These are phyloP conservation scores for Debaryomyces psychrophilus DNA, from an alignment of 1,139 yeast species.

Conservation along the genomic window DNA sequence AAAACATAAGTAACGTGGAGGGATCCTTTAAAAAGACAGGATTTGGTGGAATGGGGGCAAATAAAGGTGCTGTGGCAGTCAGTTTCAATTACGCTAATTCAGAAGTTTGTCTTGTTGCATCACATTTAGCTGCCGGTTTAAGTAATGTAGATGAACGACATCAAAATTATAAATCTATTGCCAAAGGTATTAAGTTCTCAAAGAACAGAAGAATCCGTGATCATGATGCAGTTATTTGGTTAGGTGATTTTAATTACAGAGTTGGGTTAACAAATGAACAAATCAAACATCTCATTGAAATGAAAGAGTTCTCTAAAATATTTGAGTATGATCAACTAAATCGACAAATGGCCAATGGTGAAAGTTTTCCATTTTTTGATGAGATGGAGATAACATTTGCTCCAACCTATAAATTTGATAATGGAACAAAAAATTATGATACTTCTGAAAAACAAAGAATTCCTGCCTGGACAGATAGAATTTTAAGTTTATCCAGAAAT, in stretches of 20 bases:
- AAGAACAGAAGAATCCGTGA: constrained; percentile 58
- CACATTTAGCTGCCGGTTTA: constrained; percentile 92
- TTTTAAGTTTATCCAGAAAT: constrained; percentile 51
- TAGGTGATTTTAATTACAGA: constrained; percentile 92
- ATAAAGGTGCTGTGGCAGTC: constrained; percentile 92
- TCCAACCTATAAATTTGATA: constrained; percentile 93
- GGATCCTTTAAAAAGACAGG: constrained; percentile 91
- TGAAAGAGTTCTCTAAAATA: constrained; percentile 55
- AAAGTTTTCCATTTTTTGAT: constrained; percentile 65
- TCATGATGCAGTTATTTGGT: constrained; percentile 87
- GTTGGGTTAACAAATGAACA: constrained; percentile 68
- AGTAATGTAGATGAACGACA: constrained; percentile 78
- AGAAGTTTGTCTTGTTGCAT: constrained; percentile 76
- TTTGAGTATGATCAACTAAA: constrained; percentile 77
- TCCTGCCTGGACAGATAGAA: constrained; percentile 97
- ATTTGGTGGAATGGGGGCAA: constrained; percentile 91
- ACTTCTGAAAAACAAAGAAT: constrained; percentile 88
- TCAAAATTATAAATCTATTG: constrained; percentile 73
- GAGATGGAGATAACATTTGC: constrained; percentile 77
- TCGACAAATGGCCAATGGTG: constrained; percentile 70
- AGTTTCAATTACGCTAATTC: constrained; percentile 77
- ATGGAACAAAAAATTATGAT: constrained; percentile 76
- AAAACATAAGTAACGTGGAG: constrained; percentile 64
- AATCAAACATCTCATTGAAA: constrained; percentile 58
- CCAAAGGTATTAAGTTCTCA: constrained; percentile 57